Evolutionary conservation across 1,284 basidiomycete species (phyloP).

Genomic region (Puccinia polysora): DNA sequence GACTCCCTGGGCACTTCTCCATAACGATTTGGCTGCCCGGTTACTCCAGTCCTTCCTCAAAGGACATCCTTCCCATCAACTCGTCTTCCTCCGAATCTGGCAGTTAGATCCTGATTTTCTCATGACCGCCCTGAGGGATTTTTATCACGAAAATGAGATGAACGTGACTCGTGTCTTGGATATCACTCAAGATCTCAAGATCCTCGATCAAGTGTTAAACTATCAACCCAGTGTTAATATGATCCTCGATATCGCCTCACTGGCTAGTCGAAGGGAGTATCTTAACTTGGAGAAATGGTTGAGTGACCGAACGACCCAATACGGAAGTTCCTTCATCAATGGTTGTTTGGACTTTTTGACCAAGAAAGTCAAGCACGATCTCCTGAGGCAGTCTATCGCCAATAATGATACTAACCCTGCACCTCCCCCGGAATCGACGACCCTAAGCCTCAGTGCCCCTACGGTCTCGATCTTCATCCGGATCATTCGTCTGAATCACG

Average conservation of each 20-base stretch:
- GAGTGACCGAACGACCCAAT: conserved; percentile 69
- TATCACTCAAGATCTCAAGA: conserved; percentile 86
- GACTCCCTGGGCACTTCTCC: conserved; percentile 79
- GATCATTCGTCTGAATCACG: conserved; percentile 63
- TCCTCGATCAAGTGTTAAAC: background rate
- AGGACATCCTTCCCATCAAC: conserved; percentile 85
- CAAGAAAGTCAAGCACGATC: conserved; percentile 82
- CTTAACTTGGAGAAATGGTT: conserved; percentile 96
- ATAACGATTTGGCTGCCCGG: conserved; percentile 76
- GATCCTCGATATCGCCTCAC: conserved; percentile 83
- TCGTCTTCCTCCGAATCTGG: conserved; percentile 95
- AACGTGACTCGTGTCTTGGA: conserved; percentile 92
- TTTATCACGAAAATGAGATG: conserved; percentile 83
- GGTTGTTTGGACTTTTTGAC: conserved; percentile 81
- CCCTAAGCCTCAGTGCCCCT: conserved; percentile 73
- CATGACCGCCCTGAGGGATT: conserved; percentile 78
- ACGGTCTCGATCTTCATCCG: conserved; percentile 88
- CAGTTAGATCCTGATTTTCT: conserved; percentile 80
- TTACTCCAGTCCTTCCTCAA: conserved; percentile 84
- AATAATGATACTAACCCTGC: no score
- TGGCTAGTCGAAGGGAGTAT: conserved; percentile 87
- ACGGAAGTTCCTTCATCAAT: conserved; percentile 79
- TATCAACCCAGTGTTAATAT: conserved; percentile 56
- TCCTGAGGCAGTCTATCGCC: conserved; percentile 71
- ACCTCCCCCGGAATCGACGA: conserved; percentile 61